Evolutionary conservation across 2,329 filamentous ascomycete species (phyloP), one percentile per base, ranked within the genome.

Genomic region (Xylariaceae sp.): DNA sequence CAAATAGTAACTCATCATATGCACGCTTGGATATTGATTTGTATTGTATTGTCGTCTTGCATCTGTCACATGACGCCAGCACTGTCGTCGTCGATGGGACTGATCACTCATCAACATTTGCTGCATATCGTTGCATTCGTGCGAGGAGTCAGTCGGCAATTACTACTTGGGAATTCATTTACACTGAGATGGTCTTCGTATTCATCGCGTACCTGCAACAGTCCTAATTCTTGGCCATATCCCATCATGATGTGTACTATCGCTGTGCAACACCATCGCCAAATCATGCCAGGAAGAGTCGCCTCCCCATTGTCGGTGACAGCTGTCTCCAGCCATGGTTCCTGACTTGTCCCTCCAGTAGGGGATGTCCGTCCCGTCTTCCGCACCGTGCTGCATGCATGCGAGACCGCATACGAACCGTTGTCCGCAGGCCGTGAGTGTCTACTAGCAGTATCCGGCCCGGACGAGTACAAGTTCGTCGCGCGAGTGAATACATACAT

Each of bases 351-450:
- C 11, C 42, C 42, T 45, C 78, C 77, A 60, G 78, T 73, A 1
- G 70, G 64, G 6, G 78, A 62, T 1, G 72, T 57, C 35, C 61
- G 70, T 59, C 79, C 77, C 2, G 74, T 76, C 52, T 70, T 70
- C 55, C 72, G 70, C 13, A 80, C 71, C 13, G 75, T 50, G 17
- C 17, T 17, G 17, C 17, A 17, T 17, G 1, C 78, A 56, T 11
- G 73, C 73, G 0, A 74, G 73, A 0, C 71, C 74, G 61, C 73
- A 73, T 11, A 82, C 65, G 58, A 80, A 75, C 0, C 76, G 77
- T 13, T 53, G 74, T 69, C 35, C 78, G 75, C 65, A 79, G 82
- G 9, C 73, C 74, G 64, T 30, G 23, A 30, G 23, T 82, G 77
- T 1, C n/a, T n/a, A n/a, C n/a, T n/a, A n/a, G n/a, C n/a, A n/a